Percentiles rank a stretch among this genome's conserved stretches.
Conservation (phyloP, 371 early-diverging fungal species). For the Aphelidium insulamus region DNA sequence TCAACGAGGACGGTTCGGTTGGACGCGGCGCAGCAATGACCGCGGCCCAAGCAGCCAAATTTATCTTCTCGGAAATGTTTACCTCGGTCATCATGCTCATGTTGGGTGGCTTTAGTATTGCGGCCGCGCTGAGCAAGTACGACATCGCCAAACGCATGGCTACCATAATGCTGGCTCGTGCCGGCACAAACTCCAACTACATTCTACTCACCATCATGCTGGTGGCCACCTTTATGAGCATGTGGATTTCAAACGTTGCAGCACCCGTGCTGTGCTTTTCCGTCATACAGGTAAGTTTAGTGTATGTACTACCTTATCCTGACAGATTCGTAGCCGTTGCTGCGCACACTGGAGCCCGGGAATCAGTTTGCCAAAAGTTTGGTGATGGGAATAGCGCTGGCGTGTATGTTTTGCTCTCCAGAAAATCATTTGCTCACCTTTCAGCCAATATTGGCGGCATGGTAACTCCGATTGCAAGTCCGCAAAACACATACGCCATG, state of each 20-base stretch:
- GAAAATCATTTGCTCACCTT: not conserved
- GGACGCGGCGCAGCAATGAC: no score
- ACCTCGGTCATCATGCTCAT: conserved; percentile 84
- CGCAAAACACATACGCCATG: conserved; percentile 81
- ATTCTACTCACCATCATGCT: conserved; percentile 83
- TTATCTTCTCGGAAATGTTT: conserved; percentile 78
- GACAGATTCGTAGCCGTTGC: conserved; percentile 27
- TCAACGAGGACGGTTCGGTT: not conserved
- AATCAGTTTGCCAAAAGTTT: conserved; percentile 59
- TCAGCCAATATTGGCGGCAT: conserved; percentile 76
- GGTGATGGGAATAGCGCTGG: conserved; percentile 80
- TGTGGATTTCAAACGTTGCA: conserved; percentile 95
- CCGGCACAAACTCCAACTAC: conserved; percentile 54
- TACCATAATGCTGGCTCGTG: conserved; percentile 60
- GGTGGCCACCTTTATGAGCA: conserved; percentile 78
- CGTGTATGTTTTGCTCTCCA: conserved; percentile 11
- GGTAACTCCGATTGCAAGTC: conserved; percentile 89
- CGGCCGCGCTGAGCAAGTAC: conserved; percentile 75
- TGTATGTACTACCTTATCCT: not conserved
- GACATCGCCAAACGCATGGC: conserved; percentile 81
- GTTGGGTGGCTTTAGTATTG: conserved; percentile 84
- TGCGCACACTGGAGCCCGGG: conserved; percentile 40
- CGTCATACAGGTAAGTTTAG: conserved; percentile 42
- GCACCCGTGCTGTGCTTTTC: conserved; percentile 93
- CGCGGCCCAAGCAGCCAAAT: conserved; percentile 52